phyloP scores from a whole-genome alignment of 176 grass and related monocot genomes.

The Oryza coarctata region DNA sequence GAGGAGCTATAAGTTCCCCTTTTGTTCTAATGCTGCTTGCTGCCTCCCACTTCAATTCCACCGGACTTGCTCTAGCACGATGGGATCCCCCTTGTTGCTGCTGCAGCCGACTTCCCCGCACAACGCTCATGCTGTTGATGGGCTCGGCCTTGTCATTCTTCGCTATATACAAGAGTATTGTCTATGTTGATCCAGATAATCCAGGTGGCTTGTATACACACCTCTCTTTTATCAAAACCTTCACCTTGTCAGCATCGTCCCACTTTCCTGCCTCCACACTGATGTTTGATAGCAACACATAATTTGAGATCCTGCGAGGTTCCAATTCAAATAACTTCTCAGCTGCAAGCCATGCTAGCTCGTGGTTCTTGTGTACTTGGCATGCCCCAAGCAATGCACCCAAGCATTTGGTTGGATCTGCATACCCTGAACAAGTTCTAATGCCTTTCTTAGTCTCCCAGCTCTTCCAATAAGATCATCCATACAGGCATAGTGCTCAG shows the following conservation, averaged over 20 bases:
- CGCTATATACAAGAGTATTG: background rate
- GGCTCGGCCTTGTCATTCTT: background rate
- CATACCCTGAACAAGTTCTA: conserved; percentile 58
- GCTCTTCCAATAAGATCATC: conserved; percentile 59
- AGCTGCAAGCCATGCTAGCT: conserved; percentile 42
- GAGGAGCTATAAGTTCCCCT: background rate
- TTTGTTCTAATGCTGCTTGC: background rate
- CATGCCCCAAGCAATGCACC: conserved; percentile 66
- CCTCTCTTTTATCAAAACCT: conserved; percentile 53
- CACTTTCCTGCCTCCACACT: conserved; percentile 51
- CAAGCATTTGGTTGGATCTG: conserved; percentile 45
- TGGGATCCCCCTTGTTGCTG: background rate
- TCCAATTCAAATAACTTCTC: conserved; percentile 53
- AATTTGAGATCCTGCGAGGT: conserved; percentile 57
- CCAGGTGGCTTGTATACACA: conserved; percentile 49
- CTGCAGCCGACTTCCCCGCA: background rate
- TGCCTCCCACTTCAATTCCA: background rate
- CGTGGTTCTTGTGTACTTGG: conserved; percentile 51
- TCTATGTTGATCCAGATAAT: conserved; percentile 46
- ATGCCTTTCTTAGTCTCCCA: conserved; percentile 46
- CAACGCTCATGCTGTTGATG: background rate
- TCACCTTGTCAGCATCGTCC: conserved; percentile 59
- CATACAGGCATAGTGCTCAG: conserved; percentile 72
- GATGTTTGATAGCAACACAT: conserved; percentile 62
- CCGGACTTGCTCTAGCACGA: background rate